Evolutionary conservation across 2,329 filamentous ascomycete genomes (phyloP).

Genomic region (Paecilomyces fulvus): DNA sequence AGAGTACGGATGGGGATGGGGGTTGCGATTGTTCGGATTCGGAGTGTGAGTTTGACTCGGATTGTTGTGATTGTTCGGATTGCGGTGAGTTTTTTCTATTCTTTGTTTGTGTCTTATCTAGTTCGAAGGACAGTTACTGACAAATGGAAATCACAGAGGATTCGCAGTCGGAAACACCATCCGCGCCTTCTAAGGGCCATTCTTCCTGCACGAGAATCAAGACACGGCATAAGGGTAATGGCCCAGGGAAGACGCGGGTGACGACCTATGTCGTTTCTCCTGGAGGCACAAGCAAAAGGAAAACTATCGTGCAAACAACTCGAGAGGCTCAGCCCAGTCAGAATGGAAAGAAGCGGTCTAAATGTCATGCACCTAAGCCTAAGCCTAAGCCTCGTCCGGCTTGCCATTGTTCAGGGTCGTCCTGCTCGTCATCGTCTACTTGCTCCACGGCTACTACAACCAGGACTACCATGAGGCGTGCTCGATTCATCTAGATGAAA

Average conservation of each 20-base stretch:
- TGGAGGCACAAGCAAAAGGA: conserved; percentile 2
- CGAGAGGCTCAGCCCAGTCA: neutral
- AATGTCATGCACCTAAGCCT: neutral
- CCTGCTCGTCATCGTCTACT: neutral
- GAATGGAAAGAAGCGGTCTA: neutral
- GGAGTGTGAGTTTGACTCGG: neutral
- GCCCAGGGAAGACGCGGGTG: conserved; percentile 5
- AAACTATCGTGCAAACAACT: neutral
- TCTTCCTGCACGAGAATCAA: conserved; percentile 1
- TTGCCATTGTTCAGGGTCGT: neutral
- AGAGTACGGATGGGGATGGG: neutral
- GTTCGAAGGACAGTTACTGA: neutral
- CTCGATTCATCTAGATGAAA: neutral
- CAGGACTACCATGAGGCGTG: neutral
- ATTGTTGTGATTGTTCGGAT: neutral
- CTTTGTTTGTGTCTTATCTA: too few relatives aligned
- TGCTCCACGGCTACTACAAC: neutral
- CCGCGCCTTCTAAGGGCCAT: neutral
- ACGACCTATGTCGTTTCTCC: conserved; percentile 4
- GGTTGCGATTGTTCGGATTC: neutral
- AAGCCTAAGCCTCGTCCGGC: neutral
- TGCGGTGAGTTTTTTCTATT: neutral
- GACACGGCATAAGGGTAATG: conserved; percentile 2
- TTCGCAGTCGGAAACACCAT: neutral
- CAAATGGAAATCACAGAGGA: neutral